Percentiles rank a stretch among this genome's conserved stretches.
These are phyloP conservation scores for Solanum hybrid DNA, from an alignment of 305 asterid genomes.

Conservation along the genomic window DNA sequence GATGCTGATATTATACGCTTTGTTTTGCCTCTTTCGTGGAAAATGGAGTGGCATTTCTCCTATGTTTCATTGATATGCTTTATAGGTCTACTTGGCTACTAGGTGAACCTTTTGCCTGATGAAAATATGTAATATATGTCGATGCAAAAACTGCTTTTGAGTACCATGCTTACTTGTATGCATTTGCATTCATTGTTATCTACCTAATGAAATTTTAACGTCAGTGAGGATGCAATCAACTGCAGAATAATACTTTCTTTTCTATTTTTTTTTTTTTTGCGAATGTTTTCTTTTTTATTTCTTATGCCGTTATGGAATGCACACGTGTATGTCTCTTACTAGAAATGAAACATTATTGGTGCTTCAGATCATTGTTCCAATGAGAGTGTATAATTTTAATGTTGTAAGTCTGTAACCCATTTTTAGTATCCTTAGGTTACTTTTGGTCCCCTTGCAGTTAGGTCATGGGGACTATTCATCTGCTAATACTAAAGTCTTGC, in stretches of 20 bases:
- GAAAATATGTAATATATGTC: background rate
- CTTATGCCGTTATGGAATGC: background rate
- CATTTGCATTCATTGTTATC: background rate
- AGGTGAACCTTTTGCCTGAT: background rate
- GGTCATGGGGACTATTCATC: slow-evolving; percentile 97
- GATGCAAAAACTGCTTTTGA: background rate
- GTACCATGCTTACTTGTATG: background rate
- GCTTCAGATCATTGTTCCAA: background rate
- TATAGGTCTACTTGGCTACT: background rate
- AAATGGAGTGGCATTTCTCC: background rate
- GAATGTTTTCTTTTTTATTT: background rate
- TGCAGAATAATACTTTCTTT: background rate
- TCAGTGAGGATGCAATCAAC: background rate
- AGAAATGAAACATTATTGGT: background rate
- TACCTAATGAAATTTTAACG: background rate
- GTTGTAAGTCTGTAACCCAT: background rate
- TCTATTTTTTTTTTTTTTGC: background rate
- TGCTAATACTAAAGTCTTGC: slow-evolving; percentile 80
- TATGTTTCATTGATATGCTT: background rate
- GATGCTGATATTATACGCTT: background rate
- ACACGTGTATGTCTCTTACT: background rate
- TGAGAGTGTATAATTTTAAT: background rate
- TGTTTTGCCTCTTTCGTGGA: background rate
- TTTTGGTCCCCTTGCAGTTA: slow-evolving; percentile 40
- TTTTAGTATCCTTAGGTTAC: background rate